Base-by-base conservation (phyloP, 495 filamentous ascomycete species). In the Neurospora pannonica region DNA sequence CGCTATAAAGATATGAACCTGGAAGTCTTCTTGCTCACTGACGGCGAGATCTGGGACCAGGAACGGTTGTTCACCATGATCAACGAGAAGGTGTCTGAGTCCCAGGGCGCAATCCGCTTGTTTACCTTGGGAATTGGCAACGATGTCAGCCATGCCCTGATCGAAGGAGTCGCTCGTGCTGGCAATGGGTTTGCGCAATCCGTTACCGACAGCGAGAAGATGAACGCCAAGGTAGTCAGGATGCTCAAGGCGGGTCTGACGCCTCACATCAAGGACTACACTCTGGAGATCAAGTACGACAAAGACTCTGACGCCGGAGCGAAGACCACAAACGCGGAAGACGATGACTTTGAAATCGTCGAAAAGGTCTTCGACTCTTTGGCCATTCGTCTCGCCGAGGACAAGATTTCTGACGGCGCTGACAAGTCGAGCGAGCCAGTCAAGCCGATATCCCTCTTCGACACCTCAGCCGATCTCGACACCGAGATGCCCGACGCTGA, bases 171-270 rank as follows among this genome's bases (percentile, higher is more conserved):
- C 60, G 89, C 91, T 1, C 82, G 86, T 54, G 89, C 90, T 38
- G 91, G 90, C 5, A 89, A 89, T 76, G 92, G 92, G 9, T 91
- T 92, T 75, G 83, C 88, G 1, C 91, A 92, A 79, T 77, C 85
- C 0, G 90, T 92, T 0, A 83, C 83, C 7, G 78, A 85, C 36
- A 81, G 83, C 11, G 91, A 93, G 73, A 86, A 87, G 75, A 85
- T 91, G 73, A 87, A 90, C 74, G 84, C 79, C 71, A 92, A 91
- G 78, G 85, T 93, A 5, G 85, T 93, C 9, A 85, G 91, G 9
- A 93, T 93, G 89, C 81, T 94, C 60, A 92, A 93, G 76, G 90
- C 87, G 0, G 89, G 89, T 0, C 77, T 93, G 37, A 86, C 86
- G 5, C 89, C 90, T 2, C 89, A 92, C 74, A 79, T 91, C 67